Evolutionary conservation across 2,329 filamentous ascomycete genomes (phyloP).

Genomic region (Fusarium sp.): DNA sequence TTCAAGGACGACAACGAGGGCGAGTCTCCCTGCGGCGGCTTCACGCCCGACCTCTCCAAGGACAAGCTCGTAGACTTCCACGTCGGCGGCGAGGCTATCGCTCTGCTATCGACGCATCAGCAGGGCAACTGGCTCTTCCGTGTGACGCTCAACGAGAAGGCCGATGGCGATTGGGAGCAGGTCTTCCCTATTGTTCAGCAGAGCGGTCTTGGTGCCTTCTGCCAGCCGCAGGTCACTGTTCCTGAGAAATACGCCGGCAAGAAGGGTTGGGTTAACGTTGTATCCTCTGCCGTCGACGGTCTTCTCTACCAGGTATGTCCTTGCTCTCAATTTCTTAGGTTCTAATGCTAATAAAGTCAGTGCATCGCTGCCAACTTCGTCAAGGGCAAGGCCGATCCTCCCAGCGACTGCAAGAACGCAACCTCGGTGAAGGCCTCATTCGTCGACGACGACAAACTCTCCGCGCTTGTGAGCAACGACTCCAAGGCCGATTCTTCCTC

Average conservation of each 20-base stretch:
- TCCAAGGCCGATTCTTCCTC: slow-evolving; percentile 11
- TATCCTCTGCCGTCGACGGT: slow-evolving; percentile 62
- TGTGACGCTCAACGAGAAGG: slow-evolving; percentile 60
- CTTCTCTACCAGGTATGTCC: slow-evolving; percentile 62
- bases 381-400: slow-evolving; percentile 45
- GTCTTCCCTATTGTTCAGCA: slow-evolving; percentile 63
- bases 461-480: slow-evolving; percentile 43
- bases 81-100: slow-evolving; percentile 63
- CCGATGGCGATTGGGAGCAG: slow-evolving; percentile 61
- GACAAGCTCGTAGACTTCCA: slow-evolving; percentile 63
- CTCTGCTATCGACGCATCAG: slow-evolving; percentile 58
- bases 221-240: slow-evolving; percentile 57
- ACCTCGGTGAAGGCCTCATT: slow-evolving; percentile 46
- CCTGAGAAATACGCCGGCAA: slow-evolving; percentile 61
- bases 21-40: slow-evolving; percentile 63
- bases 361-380: slow-evolving; percentile 66
- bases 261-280: slow-evolving; percentile 63
- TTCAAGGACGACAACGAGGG: slow-evolving; percentile 55
- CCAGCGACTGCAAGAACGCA: slow-evolving; percentile 48
- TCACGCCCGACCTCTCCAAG: slow-evolving; percentile 55
- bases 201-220: slow-evolving; percentile 63
- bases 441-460: slow-evolving; percentile 45
- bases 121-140: slow-evolving; percentile 66
- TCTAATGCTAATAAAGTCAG: slow-evolving; percentile 44
- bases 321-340: neutral